Percentiles rank a stretch among this genome's conserved stretches.
Evolutionary conservation across 2,329 filamentous ascomycete species (phyloP).

Genomic region (Clarireedia monteithiana): DNA sequence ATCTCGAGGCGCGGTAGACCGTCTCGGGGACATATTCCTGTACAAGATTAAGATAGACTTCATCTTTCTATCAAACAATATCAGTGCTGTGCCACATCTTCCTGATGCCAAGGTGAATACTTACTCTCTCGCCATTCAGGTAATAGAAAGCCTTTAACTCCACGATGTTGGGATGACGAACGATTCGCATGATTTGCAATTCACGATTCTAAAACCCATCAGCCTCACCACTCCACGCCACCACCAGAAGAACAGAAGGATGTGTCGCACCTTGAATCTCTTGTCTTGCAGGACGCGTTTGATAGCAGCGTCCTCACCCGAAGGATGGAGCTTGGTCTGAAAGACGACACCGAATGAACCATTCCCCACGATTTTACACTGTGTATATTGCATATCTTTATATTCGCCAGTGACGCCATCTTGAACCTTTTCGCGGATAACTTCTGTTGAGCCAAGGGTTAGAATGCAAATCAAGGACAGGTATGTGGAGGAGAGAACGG

Average conservation of each 20-base stretch:
- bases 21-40: slow-evolving; percentile 98
- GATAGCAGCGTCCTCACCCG: slow-evolving; percentile 96
- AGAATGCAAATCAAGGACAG: slow-evolving; percentile 6
- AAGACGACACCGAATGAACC: slow-evolving; percentile 98
- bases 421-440: slow-evolving; percentile 97
- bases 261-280: slow-evolving; percentile 79
- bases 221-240: slow-evolving; percentile 1
- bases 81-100: slow-evolving; percentile 11
- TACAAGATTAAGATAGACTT: slow-evolving; percentile 96
- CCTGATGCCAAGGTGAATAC: slow-evolving; percentile 28
- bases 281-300: slow-evolving; percentile 99
- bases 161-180: slow-evolving; percentile 97
- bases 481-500: not conserved
- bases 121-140: slow-evolving; percentile 94
- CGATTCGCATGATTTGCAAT: slow-evolving; percentile 98
- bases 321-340: slow-evolving; percentile 97
- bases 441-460: slow-evolving; percentile 59
- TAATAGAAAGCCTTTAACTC: slow-evolving; percentile 99
- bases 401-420: slow-evolving; percentile 96
- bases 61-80: slow-evolving; percentile 65
- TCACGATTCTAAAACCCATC: slow-evolving; percentile 74
- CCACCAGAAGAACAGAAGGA: not conserved
- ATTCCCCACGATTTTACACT: slow-evolving; percentile 99
- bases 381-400: slow-evolving; percentile 94
- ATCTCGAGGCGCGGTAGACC: slow-evolving; percentile 93